phyloP scores from a whole-genome alignment of 768 basidiomycete genomes.

The Hericium erinaceus region DNA sequence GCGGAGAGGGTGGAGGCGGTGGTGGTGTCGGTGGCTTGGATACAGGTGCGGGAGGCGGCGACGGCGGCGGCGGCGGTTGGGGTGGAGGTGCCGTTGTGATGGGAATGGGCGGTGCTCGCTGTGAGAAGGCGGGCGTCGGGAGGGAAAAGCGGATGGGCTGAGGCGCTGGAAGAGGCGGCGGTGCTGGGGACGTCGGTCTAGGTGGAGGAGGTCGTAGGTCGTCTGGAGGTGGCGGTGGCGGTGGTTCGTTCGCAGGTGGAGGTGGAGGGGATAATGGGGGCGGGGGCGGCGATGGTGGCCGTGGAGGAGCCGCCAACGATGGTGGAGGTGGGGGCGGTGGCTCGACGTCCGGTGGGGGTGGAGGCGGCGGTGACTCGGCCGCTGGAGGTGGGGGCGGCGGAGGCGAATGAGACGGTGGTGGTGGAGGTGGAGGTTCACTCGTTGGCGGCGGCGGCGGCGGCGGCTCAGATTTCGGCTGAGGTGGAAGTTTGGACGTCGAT shows the following conservation, averaged over 20 bases:
- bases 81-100: constrained; percentile 13
- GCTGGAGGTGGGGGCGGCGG: constrained; percentile 14
- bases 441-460: constrained; percentile 25
- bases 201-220: constrained; percentile 8
- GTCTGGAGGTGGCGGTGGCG: constrained; percentile 22
- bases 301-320: constrained; percentile 16
- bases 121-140: constrained; percentile 6
- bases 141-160: constrained; percentile 11
- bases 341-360: constrained; percentile 21
- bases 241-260: constrained; percentile 16
- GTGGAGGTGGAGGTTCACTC: constrained; percentile 18
- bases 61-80: constrained; percentile 17
- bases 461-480: constrained; percentile 12
- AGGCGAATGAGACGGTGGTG: constrained; percentile 18
- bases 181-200: constrained; percentile 6
- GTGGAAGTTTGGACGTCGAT: constrained; percentile 13
- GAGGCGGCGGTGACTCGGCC: constrained; percentile 20
- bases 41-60: constrained; percentile 19
- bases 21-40: constrained; percentile 17
- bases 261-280: constrained; percentile 17
- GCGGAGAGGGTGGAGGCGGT: constrained; percentile 20
- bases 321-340: constrained; percentile 22
- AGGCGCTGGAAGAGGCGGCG: constrained; percentile 7
- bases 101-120: constrained; percentile 11
- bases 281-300: constrained; percentile 14